Percentiles rank a stretch among this genome's conserved stretches.
Evolutionary conservation across 2,329 filamentous ascomycete genomes (phyloP).

Genomic region (Huntiella bhutanensis): DNA sequence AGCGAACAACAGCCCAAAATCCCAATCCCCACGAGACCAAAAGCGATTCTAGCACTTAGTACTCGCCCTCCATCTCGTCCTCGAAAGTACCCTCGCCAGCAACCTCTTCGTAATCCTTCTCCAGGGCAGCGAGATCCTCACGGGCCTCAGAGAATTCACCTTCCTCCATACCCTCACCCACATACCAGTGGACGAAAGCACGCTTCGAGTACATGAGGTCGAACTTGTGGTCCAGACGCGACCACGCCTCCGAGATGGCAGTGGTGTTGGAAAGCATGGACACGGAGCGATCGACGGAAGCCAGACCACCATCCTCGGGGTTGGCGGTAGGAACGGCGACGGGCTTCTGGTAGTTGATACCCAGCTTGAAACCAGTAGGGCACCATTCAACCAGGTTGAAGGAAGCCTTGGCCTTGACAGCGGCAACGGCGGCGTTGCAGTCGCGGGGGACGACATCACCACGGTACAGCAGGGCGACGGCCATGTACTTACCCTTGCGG

Average conservation of each 20-base stretch:
- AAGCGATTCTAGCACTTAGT: constrained; percentile 33
- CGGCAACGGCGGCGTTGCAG: constrained; percentile 46
- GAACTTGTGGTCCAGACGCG: constrained; percentile 54
- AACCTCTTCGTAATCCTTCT: constrained; percentile 78
- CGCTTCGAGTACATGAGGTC: constrained; percentile 66
- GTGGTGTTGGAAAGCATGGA: constrained; percentile 61
- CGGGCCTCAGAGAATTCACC: constrained; percentile 77
- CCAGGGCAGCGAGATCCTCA: constrained; percentile 67
- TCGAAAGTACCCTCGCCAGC: constrained; percentile 50
- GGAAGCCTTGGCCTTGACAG: constrained; percentile 50
- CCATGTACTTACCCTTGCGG: constrained; percentile 61
- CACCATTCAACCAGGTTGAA: constrained; percentile 63
- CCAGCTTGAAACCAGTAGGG: constrained; percentile 57
- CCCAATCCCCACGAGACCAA: background rate
- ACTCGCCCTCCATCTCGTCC: constrained; percentile 53
- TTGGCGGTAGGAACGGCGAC: constrained; percentile 34
- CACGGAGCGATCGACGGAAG: constrained; percentile 42
- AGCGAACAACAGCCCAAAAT: too few relatives aligned
- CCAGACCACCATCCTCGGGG: constrained; percentile 37
- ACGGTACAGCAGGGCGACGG: constrained; percentile 52
- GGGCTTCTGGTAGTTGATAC: constrained; percentile 57
- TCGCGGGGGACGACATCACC: constrained; percentile 53
- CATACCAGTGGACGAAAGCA: constrained; percentile 61
- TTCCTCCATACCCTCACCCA: constrained; percentile 84
- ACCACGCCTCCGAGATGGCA: constrained; percentile 56